Conservation (phyloP, 202 grass and related monocot species). For the Miscanthus sacchariflorus region DNA sequence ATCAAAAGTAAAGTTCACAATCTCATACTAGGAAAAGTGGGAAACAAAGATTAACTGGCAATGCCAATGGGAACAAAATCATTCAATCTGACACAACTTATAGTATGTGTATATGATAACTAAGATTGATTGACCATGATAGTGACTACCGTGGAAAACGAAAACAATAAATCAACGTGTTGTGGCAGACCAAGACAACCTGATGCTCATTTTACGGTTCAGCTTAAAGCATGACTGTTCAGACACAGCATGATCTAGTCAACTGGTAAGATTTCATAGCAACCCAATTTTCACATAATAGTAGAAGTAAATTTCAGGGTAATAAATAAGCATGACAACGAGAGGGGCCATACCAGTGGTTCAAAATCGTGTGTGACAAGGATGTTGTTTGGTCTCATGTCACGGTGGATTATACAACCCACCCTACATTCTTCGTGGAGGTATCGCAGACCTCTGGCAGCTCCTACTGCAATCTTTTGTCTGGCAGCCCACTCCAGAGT, state of each 20-base stretch:
- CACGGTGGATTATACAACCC: constrained; percentile 94
- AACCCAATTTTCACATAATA: background rate
- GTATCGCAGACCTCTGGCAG: constrained; percentile 86
- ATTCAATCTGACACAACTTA: background rate
- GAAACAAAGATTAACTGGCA: background rate
- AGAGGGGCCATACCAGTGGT: constrained; percentile 69
- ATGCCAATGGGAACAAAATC: background rate
- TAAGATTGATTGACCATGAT: background rate
- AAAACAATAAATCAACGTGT: background rate
- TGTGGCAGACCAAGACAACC: background rate
- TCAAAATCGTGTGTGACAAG: constrained; percentile 98
- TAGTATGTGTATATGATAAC: background rate
- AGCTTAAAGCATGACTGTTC: background rate
- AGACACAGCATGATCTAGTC: background rate
- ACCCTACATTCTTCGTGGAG: constrained; percentile 97
- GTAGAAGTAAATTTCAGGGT: background rate
- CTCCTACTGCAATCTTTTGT: constrained; percentile 93
- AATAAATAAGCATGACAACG: background rate
- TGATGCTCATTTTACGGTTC: background rate
- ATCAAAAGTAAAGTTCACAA: constrained; percentile 16
- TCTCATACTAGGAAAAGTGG: background rate
- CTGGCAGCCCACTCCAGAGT: constrained; percentile 78
- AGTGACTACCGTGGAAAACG: background rate
- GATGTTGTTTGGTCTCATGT: constrained; percentile 98
- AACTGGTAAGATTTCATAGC: background rate